A percentile compares a stretch with the other conserved stretches of the same genome.
Evolutionary conservation across 495 filamentous ascomycete genomes (phyloP).

Genomic region (Penicillium canariense): DNA sequence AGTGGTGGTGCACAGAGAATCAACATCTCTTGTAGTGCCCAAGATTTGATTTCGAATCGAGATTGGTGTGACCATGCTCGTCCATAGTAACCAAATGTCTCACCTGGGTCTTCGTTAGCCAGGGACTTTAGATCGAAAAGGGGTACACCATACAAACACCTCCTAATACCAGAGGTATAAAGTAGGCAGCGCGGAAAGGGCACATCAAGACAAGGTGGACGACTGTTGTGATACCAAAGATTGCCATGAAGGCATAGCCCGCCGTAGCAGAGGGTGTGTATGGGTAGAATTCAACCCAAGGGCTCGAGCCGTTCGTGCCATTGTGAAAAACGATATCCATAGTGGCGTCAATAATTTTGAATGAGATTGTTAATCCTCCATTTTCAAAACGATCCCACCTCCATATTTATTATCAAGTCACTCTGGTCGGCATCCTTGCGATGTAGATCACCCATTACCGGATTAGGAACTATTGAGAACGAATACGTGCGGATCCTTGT

Average conservation of each 20-base stretch:
- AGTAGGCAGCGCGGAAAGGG: slow-evolving; percentile 49
- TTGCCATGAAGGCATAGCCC: slow-evolving; percentile 45
- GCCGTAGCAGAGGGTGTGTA: slow-evolving; percentile 49
- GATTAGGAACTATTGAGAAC: slow-evolving; percentile 28
- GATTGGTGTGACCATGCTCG: slow-evolving; percentile 38
- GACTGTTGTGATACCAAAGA: slow-evolving; percentile 44
- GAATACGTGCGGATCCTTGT: slow-evolving; percentile 30
- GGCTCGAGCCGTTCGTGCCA: slow-evolving; percentile 31
- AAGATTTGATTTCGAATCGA: slow-evolving; percentile 28
- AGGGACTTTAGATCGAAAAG: neutral
- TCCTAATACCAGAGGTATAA: slow-evolving; percentile 56
- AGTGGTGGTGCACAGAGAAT: slow-evolving; percentile 46
- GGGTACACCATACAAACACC: slow-evolving; percentile 48
- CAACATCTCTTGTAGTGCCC: slow-evolving; percentile 45
- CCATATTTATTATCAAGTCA: slow-evolving; percentile 16
- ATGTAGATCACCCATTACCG: slow-evolving; percentile 14
- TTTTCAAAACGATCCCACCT: neutral
- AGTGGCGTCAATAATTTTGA: neutral
- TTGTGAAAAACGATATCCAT: slow-evolving; percentile 39
- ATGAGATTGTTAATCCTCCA: neutral
- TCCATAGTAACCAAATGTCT: slow-evolving; percentile 50
- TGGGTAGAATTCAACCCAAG: slow-evolving; percentile 45
- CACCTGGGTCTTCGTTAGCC: slow-evolving; percentile 26
- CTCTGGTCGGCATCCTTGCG: neutral
- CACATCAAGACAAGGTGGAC: slow-evolving; percentile 44